These are phyloP conservation scores for Graphiopsis chlorocephala DNA, from an alignment of 2,329 filamentous ascomycete genomes.

Conservation along the genomic window DNA sequence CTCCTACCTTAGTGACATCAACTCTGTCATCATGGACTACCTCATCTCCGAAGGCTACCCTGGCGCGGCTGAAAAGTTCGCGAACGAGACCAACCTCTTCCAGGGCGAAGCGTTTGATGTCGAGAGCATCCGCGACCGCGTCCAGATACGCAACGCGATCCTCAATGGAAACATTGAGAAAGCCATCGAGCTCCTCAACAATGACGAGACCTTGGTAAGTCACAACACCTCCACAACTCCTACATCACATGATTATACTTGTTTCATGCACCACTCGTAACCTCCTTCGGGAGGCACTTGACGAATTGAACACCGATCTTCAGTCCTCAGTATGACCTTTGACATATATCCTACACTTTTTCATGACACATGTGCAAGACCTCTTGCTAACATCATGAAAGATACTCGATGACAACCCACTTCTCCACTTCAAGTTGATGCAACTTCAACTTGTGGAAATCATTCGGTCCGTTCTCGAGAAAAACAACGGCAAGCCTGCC, in stretches of 20 bases:
- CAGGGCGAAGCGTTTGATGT: constrained; percentile 65
- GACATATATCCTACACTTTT: constrained; percentile 25
- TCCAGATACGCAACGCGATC: constrained; percentile 81
- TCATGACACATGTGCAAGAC: background rate
- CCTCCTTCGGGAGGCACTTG: constrained; percentile 68
- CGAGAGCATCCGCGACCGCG: constrained; percentile 69
- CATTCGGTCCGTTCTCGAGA: constrained; percentile 64
- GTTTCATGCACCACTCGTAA: constrained; percentile 99
- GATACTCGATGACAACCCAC: constrained; percentile 81
- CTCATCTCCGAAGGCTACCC: constrained; percentile 94
- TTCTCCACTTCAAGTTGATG: constrained; percentile 84
- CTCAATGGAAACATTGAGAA: constrained; percentile 79
- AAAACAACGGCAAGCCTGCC: constrained; percentile 51
- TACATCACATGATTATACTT: constrained; percentile 86
- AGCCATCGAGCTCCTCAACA: constrained; percentile 84
- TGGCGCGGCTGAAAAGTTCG: constrained; percentile 87
- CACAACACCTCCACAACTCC: constrained; percentile 18
- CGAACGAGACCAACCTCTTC: constrained; percentile 83
- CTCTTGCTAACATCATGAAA: constrained; percentile 40
- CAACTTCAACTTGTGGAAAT: constrained; percentile 91
- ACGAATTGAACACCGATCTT: constrained; percentile 81
- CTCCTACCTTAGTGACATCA: constrained; percentile 71
- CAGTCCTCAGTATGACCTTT: constrained; percentile 80
- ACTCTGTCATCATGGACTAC: constrained; percentile 93
- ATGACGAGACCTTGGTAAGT: constrained; percentile 85